These are phyloP conservation scores for Leccinellum rugosiceps DNA, from an alignment of 768 basidiomycete genomes.

Conservation along the genomic window DNA sequence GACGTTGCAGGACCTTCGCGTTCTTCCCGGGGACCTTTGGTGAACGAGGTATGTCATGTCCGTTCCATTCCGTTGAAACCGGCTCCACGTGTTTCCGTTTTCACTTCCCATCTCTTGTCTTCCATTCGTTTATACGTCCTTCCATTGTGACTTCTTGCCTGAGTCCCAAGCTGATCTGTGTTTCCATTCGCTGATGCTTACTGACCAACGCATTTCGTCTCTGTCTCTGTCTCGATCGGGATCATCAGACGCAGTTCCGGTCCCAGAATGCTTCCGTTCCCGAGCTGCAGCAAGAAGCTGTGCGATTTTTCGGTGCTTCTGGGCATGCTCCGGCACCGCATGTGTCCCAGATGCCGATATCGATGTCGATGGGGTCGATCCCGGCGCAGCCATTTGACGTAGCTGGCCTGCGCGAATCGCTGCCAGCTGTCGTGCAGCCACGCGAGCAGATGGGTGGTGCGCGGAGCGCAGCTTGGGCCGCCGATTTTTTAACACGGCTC, in stretches of 20 bases:
- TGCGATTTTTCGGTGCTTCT: conserved; percentile 58
- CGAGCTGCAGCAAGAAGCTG: conserved; percentile 59
- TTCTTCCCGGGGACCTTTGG: conserved; percentile 34
- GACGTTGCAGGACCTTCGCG: conserved; percentile 66
- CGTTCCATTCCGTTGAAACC: conserved; percentile 2
- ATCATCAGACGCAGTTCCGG: conserved; percentile 51
- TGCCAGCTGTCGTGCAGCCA: conserved; percentile 17
- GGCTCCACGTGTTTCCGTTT: conserved; percentile 7
- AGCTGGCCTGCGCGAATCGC: conserved; percentile 34
- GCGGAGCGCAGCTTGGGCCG: conserved; percentile 48
- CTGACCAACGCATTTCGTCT: background rate
- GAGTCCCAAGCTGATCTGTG: background rate
- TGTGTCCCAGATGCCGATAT: conserved; percentile 2
- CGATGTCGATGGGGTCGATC: conserved; percentile 21
- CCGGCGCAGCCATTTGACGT: conserved; percentile 53
- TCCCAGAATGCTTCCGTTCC: conserved; percentile 43
- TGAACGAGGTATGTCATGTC: conserved; percentile 49
- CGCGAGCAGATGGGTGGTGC: conserved; percentile 16
- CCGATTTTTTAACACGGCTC: conserved; percentile 49
- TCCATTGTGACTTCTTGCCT: background rate
- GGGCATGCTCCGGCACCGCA: conserved; percentile 29
- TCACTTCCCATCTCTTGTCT: background rate
- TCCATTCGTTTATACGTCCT: background rate
- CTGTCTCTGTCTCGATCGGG: background rate
- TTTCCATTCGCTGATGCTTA: background rate